These are phyloP conservation scores for Ophiostoma pallidulum DNA, from an alignment of 2,329 filamentous ascomycete species.

Conservation along the genomic window DNA sequence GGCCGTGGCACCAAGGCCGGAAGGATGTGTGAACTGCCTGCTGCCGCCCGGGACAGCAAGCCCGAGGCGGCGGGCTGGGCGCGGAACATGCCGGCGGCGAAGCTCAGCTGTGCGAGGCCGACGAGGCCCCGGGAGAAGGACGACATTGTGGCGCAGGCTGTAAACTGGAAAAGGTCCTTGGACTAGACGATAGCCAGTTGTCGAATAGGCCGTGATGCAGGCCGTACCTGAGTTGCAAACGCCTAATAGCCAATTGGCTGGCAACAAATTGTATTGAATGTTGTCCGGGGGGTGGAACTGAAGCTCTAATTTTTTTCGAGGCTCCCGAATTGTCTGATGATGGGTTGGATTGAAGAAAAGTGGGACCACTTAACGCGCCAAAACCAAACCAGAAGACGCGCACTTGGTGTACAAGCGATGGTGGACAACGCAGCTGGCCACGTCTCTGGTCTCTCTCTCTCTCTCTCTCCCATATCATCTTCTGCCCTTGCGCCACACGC, in stretches of 20 bases:
- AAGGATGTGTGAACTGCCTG: background rate
- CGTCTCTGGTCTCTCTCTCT: too few species aligned
- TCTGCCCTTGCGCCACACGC: too few species aligned
- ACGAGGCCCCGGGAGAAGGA: constrained; percentile 14
- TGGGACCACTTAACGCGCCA: constrained; percentile 10
- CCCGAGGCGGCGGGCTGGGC: background rate
- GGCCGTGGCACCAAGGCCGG: background rate
- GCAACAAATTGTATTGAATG: too few species aligned
- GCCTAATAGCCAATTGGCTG: background rate
- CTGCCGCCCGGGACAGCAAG: background rate
- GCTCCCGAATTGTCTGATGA: background rate
- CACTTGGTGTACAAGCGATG: too few species aligned
- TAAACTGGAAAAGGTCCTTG: background rate
- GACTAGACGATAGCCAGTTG: background rate
- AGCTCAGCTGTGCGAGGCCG: background rate
- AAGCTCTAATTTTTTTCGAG: constrained; percentile 1
- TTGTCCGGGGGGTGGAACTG: too few species aligned
- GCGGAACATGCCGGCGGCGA: background rate
- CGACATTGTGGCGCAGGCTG: constrained; percentile 8
- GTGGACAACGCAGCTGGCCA: too few species aligned
- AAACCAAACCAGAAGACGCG: background rate
- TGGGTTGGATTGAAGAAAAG: background rate
- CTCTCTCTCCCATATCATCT: too few species aligned
- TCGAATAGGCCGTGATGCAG: too few species aligned
- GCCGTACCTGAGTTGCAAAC: too few species aligned